Percentiles rank a stretch among this genome's conserved stretches.
phyloP scores from a whole-genome alignment of 306 rosid genomes.

The Rubus idaeus region DNA sequence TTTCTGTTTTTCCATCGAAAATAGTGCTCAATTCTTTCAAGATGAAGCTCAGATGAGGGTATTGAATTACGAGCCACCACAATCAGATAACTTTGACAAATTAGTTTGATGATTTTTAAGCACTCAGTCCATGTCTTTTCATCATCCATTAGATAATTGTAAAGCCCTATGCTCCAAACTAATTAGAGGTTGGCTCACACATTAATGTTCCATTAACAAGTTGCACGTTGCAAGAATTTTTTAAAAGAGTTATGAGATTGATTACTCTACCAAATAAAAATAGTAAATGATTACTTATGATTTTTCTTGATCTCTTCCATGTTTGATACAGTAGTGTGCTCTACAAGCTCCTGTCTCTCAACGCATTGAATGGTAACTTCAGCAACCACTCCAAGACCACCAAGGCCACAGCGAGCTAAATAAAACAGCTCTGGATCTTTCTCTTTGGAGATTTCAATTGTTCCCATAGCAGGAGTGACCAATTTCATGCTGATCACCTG shows the following conservation, averaged over 20 bases:
- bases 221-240: slow-evolving; percentile 6
- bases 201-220: slow-evolving; percentile 11
- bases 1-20: background rate
- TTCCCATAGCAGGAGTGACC: slow-evolving; percentile 94
- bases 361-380: slow-evolving; percentile 98
- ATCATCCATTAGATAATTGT: background rate
- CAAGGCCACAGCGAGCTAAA: slow-evolving; percentile 97
- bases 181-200: background rate
- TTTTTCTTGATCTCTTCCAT: slow-evolving; percentile 85
- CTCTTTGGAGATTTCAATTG: slow-evolving; percentile 78
- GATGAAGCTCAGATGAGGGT: background rate
- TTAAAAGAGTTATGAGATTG: slow-evolving; percentile 5
- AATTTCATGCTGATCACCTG: slow-evolving; percentile 87
- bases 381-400: slow-evolving; percentile 96
- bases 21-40: background rate
- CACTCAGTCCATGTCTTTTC: background rate
- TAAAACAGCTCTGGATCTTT: slow-evolving; percentile 87
- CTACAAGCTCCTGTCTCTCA: slow-evolving; percentile 96
- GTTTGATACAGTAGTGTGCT: slow-evolving; percentile 77
- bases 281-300: slow-evolving; percentile 64
- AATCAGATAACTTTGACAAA: background rate
- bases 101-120: background rate
- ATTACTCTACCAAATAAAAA: background rate
- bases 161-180: background rate
- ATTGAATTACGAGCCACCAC: background rate